Evolutionary conservation across 495 filamentous ascomycete species (phyloP).

Genomic region (Aspergillus steynii): DNA sequence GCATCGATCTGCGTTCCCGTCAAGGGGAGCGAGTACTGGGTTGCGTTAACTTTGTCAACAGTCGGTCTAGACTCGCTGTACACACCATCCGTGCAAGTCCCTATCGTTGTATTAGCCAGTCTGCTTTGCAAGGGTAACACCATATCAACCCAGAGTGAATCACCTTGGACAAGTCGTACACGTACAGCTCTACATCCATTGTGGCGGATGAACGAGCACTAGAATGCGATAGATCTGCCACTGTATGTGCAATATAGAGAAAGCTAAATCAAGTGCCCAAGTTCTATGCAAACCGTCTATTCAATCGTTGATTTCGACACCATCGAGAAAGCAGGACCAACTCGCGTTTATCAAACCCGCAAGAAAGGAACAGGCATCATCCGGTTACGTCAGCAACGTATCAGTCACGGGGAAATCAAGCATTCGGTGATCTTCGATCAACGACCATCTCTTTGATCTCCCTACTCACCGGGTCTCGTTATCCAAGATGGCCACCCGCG

Average conservation of each 20-base stretch:
- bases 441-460: conserved; percentile 8
- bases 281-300: neutral
- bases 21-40: conserved; percentile 50
- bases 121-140: conserved; percentile 1
- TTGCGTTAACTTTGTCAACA: conserved; percentile 5
- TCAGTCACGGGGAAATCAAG: conserved; percentile 13
- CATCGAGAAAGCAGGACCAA: conserved; percentile 10
- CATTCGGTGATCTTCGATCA: conserved; percentile 29
- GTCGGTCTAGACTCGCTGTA: neutral
- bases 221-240: neutral
- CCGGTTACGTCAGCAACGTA: conserved; percentile 40
- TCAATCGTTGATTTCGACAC: neutral
- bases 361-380: conserved; percentile 25
- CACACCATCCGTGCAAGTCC: conserved; percentile 51
- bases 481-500: neutral
- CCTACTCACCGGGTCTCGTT: neutral
- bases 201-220: conserved; percentile 3
- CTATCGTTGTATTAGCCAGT: conserved; percentile 26
- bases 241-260: neutral
- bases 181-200: conserved; percentile 90
- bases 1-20: conserved; percentile 80
- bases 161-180: conserved; percentile 90
- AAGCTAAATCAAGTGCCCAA: conserved; percentile 1
- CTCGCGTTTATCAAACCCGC: neutral
- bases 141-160: conserved; percentile 1